Percentiles rank a stretch among this genome's conserved stretches.
These are phyloP conservation scores for Cicer bijugum DNA, from an alignment of 306 rosid species.

Conservation along the genomic window DNA sequence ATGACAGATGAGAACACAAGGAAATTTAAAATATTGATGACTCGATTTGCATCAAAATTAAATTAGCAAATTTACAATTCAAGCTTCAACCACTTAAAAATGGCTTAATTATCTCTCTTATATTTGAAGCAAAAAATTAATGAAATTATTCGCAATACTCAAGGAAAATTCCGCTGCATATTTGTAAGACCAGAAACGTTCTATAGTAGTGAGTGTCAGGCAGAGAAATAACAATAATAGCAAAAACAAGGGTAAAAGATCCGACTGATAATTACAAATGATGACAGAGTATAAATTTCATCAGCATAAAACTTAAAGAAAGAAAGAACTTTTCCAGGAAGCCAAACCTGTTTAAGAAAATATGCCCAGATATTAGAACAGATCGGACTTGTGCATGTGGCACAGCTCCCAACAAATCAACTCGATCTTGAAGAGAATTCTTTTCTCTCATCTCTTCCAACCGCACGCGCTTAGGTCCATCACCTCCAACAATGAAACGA, in stretches of 20 bases:
- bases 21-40: constrained; percentile 1
- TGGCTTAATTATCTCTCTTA: background rate
- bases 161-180: background rate
- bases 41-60: constrained; percentile 23
- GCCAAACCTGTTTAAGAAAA: constrained; percentile 84
- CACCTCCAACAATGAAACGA: constrained; percentile 86
- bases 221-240: constrained; percentile 17
- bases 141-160: background rate
- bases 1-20: constrained; percentile 4
- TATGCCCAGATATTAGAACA: constrained; percentile 81
- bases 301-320: constrained; percentile 14
- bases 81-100: constrained; percentile 28
- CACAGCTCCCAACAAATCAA: constrained; percentile 90
- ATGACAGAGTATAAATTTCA: constrained; percentile 14
- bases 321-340: background rate
- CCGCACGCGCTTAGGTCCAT: constrained; percentile 92
- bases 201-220: constrained; percentile 12
- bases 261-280: constrained; percentile 25
- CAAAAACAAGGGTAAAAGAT: constrained; percentile 8
- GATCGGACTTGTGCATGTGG: constrained; percentile 78
- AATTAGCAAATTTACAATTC: constrained; percentile 11
- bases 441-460: constrained; percentile 97
- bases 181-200: constrained; percentile 4
- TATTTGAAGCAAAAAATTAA: background rate
- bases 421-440: constrained; percentile 93